Conservation (phyloP, 352 stramenopile genomes). For the Blastocystis sp. region DNA sequence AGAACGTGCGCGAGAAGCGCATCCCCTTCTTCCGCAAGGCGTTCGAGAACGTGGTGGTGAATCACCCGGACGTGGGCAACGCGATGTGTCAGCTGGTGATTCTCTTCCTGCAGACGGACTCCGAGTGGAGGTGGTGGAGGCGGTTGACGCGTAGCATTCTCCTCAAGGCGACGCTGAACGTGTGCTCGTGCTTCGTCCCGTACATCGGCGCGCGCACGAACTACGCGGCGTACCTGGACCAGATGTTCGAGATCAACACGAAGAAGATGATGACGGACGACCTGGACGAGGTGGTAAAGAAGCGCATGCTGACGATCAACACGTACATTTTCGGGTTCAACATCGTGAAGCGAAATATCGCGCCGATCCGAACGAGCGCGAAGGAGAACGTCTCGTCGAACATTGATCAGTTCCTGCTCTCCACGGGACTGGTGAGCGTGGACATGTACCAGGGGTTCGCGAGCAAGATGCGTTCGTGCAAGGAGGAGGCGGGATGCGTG, state of each 20-base stretch:
- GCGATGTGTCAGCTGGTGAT: slow-evolving; percentile 1
- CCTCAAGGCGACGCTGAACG: neutral
- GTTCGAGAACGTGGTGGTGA: slow-evolving; percentile 12
- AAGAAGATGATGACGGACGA: slow-evolving; percentile 9
- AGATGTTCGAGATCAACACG: slow-evolving; percentile 19
- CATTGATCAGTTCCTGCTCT: slow-evolving; percentile 38
- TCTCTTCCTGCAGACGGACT: neutral
- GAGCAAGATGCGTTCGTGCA: slow-evolving; percentile 27
- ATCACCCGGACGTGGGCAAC: neutral
- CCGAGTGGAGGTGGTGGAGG: neutral
- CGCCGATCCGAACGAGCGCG: neutral
- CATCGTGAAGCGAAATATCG: slow-evolving; percentile 26
- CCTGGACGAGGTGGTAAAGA: neutral
- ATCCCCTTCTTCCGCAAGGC: slow-evolving; percentile 16
- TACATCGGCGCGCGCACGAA: slow-evolving; percentile 1
- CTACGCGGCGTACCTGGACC: slow-evolving; percentile 32
- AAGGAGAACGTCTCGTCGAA: neutral
- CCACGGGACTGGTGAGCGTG: neutral
- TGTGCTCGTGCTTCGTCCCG: slow-evolving; percentile 36
- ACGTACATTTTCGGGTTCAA: slow-evolving; percentile 48
- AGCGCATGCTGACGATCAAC: neutral
- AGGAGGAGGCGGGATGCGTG: neutral
- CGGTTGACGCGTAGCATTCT: neutral
- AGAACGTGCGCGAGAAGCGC: slow-evolving; percentile 7
- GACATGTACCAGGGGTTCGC: neutral